Evolutionary conservation across 257 asterid species (phyloP), one percentile per base, ranked within the genome.

Genomic region (Lycium barbarum): DNA sequence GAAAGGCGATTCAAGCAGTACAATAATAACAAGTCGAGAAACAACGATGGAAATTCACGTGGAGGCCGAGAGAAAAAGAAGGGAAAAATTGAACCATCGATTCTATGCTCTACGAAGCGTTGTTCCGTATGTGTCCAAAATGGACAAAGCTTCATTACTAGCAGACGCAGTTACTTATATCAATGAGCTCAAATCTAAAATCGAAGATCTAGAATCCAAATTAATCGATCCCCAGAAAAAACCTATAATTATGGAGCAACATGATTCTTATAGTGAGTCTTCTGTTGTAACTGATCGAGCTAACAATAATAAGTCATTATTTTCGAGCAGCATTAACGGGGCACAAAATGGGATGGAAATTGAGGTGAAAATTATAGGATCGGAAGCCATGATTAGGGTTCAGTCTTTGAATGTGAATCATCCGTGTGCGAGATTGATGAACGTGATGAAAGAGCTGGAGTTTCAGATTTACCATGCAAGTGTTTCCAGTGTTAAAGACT

Each of bases 81-180:
- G 94, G 36, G 91, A 87, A 83, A 89, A 83, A 83, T 86, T 91
- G 4, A 91, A 91, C 74, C 84, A 71, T 40, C 86, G 90, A 13
- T 91, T 91, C 83, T 90, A 88, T n/a, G 91, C 94, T 2, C 88
- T 90, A 6, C 83, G 92, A 12, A 88, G 90, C 57, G 90, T 81
- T 18, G 94, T 91, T 0, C 93, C 93, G 0, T 85, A 89, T 18
- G 92, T 91, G 3, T 89, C 93, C 4, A 85, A 82, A 54, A 91
- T 91, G 93, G 91, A 89, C 73, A 88, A 83, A 55, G 91, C 92
- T 36, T 91, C 93, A 0, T 84, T 90, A 1, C 88, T 91, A 20
- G 86, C 87, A 0, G 94, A 91, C 11, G 93, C 94, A 0, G 91
- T 90, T 10, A 40, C 86, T 4, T 90, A 90, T 47, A 91, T 91